Evolutionary conservation across 306 rosid species (phyloP), one percentile per base, ranked within the genome.

Genomic region (Rosa rugosa): DNA sequence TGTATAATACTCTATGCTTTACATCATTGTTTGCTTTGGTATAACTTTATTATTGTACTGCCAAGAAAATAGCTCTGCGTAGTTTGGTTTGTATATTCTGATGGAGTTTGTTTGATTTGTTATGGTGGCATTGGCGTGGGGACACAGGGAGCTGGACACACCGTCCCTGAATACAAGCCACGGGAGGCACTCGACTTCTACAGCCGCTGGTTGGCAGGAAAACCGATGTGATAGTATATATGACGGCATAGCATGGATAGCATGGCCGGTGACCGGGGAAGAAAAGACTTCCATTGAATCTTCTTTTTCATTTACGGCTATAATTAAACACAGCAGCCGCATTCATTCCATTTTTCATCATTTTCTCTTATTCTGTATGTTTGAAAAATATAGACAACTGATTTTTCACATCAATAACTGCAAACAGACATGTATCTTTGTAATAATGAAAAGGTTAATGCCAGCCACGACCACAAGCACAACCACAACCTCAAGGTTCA

Each of bases 81-180:
- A 1, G 4, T 13, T 18, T 50, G 56, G 67, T 25, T 23, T 12
- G 3, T 25, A 11, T 11, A 56, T 8, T 56, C 62, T 56, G 62
- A n/a, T 56, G 5, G 22, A 56, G 62, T 25, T 62, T 62, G 67
- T 27, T 62, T 62, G 40, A 13, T 62, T 62, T 46, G 11, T n/a
- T 42, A 12, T 45, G 18, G n/a, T 23, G 74, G 41, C 36, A 11
- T 25, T 60, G 66, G 66, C 38, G 17, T 25, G 59, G 75, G 57
- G 34, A n/a, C 23, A 77, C 80, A 89, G 98, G 97, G 97, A 63
- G 83, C 97, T 4, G 97, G 98, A 17, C 96, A 89, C 72, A 91
- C 96, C 0, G 97, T 91, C 7, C 94, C 97, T 1, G 94, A 91
- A 77, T 93, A 89, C 77, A 93, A 93, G 71, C 96, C 96, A 0